These are phyloP conservation scores for Saturnispora hagleri DNA, from an alignment of 805 yeast genomes.

Conservation along the genomic window DNA sequence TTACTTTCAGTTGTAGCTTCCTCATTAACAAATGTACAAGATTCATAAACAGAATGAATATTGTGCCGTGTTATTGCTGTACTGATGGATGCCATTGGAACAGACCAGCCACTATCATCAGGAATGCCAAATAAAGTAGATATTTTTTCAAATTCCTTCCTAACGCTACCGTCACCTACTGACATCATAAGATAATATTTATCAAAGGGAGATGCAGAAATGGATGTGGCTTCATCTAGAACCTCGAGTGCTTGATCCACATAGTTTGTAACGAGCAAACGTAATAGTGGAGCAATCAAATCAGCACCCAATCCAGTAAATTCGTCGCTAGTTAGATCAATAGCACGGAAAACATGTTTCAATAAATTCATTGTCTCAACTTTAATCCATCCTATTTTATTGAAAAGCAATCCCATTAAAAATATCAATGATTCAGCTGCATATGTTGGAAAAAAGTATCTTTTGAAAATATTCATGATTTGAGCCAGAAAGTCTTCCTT, in stretches of 20 bases:
- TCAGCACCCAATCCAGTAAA: constrained; percentile 93
- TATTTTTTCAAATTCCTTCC: constrained; percentile 74
- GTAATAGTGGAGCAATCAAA: constrained; percentile 76
- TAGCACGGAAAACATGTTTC: constrained; percentile 63
- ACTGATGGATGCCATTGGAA: constrained; percentile 89
- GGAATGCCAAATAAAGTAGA: constrained; percentile 93
- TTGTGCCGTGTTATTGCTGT: constrained; percentile 85
- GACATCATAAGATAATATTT: constrained; percentile 88
- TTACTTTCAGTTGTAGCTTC: constrained; percentile 15
- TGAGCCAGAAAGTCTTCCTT: constrained; percentile 84
- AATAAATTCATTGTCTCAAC: constrained; percentile 69
- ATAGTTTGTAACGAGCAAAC: constrained; percentile 71
- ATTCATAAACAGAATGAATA: constrained; percentile 89
- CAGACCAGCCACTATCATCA: constrained; percentile 92
- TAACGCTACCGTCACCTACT: constrained; percentile 69
- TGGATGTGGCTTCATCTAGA: constrained; percentile 70
- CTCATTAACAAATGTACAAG: constrained; percentile 50
- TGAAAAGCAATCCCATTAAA: constrained; percentile 69
- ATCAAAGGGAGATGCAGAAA: constrained; percentile 88
- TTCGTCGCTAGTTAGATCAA: constrained; percentile 68
- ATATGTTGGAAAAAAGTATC: constrained; percentile 61
- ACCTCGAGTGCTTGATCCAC: constrained; percentile 88
- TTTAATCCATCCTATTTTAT: constrained; percentile 71
- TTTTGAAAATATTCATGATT: constrained; percentile 58
- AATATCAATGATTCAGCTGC: constrained; percentile 70